Conservation (phyloP, 441 rosid species). For the Mallotus repandus region DNA sequence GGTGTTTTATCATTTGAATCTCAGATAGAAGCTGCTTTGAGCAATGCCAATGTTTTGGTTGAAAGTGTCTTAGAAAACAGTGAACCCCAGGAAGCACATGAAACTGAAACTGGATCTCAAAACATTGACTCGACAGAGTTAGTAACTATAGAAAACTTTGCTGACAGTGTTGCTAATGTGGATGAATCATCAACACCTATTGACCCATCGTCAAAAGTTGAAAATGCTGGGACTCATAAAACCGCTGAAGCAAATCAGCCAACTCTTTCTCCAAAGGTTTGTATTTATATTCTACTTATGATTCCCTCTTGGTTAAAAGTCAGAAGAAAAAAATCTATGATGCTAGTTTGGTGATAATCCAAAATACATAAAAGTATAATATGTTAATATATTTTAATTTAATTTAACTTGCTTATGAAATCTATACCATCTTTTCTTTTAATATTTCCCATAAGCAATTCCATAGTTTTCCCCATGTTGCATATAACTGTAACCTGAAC, state of each 20-base stretch:
- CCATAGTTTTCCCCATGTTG: too few species aligned
- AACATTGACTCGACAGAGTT: constrained; percentile 20
- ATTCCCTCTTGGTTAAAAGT: not conserved
- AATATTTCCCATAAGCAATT: too few species aligned
- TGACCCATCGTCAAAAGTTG: constrained; percentile 13
- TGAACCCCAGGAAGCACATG: constrained; percentile 28
- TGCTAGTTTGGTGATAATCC: not conserved
- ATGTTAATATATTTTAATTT: not conserved
- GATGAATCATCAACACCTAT: constrained; percentile 26
- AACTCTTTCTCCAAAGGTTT: constrained; percentile 40
- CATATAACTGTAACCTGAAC: not conserved
- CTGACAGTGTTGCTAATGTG: constrained; percentile 18
- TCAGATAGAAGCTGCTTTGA: constrained; percentile 26
- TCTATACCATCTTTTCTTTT: not conserved
- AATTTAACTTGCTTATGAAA: not conserved
- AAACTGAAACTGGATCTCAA: constrained; percentile 25
- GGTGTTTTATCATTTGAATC: constrained; percentile 29
- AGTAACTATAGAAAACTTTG: constrained; percentile 19
- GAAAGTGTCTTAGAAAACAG: constrained; percentile 25
- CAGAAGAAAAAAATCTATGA: not conserved
- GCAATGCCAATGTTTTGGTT: constrained; percentile 22
- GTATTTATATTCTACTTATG: constrained; percentile 8
- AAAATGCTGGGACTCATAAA: constrained; percentile 20
- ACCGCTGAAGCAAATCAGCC: constrained; percentile 11
- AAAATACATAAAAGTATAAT: not conserved